Base-by-base conservation (phyloP, 768 basidiomycete species). In the Amanita pallidorosea region DNA sequence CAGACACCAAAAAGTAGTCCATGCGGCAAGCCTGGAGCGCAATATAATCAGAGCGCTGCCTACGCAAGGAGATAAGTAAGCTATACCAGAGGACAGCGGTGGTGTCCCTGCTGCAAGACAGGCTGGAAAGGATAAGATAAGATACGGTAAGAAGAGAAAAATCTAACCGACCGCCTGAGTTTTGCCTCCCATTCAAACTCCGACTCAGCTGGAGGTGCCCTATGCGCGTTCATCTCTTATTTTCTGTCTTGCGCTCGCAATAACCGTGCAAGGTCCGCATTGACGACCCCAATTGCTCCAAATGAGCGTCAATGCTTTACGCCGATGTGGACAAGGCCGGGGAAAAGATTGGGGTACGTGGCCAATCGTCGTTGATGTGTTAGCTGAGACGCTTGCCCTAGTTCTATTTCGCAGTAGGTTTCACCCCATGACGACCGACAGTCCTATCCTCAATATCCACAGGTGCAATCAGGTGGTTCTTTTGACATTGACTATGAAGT, bases 391-490 rank as follows among this genome's bases (percentile, higher is more conserved):
- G 36, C 54, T 55, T 61, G n/a, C 63, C 4, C 42, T 33, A 97
- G 80, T 97, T 99, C 70, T 97, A 97, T 72, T 98, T 92, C 73
- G 95, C 95, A 56, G 94, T 90, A 68, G 52, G 85, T 71, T 2
- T 20, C 15, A 12, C 48, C n/a, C 44, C 9, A 31, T 5, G 15
- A 8, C 23, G 17, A 36, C n/a, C 11, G 36, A 45, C 7, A 25
- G 12, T 34, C 36, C 7, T 34, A 35, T 50, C 49, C 29, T 53
- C 17, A 34, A 23, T 47, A 20, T 20, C 49, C 18, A 42, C 33
- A 90, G 88, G 88, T 97, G 33, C 95, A 98, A 82, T 90, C 93
- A 25, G 95, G 95, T 42, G 95, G 95, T 53, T 85, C 90, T 1
- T 97, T 97, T 67, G 95, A 96, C 65, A 85, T 97, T 38, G 91